These are phyloP conservation scores for Podila epicladia DNA, from an alignment of 192 early-diverging fungal genomes.

Conservation along the genomic window DNA sequence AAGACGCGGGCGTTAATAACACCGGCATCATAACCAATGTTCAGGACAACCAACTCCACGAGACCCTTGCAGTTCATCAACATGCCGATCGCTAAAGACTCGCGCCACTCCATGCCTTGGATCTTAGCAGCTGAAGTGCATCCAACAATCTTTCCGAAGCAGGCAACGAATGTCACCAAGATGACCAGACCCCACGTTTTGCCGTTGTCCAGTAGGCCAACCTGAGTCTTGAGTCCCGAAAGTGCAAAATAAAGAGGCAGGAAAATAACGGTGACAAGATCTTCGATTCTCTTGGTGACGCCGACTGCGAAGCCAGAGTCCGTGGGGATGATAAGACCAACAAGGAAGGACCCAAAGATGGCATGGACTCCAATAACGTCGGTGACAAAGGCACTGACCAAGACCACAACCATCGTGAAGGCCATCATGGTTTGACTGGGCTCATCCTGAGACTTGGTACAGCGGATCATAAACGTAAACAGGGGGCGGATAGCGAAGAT, in stretches of 20 bases:
- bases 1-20: constrained; percentile 76
- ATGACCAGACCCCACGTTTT: constrained; percentile 80
- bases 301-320: constrained; percentile 87
- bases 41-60: constrained; percentile 97
- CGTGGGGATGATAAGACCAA: constrained; percentile 89
- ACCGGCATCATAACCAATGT: constrained; percentile 87
- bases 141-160: constrained; percentile 87
- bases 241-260: constrained; percentile 94
- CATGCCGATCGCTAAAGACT: constrained; percentile 86
- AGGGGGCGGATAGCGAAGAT: constrained; percentile 74
- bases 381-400: constrained; percentile 83
- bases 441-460: constrained; percentile 61
- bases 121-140: constrained; percentile 75
- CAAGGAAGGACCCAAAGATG: constrained; percentile 94
- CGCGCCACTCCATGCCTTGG: constrained; percentile 79
- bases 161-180: constrained; percentile 80
- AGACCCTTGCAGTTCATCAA: constrained; percentile 97
- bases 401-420: constrained; percentile 75
- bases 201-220: constrained; percentile 77
- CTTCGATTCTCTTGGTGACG: constrained; percentile 94
- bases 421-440: constrained; percentile 72
- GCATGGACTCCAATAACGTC: constrained; percentile 89
- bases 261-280: constrained; percentile 86
- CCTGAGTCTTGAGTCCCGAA: constrained; percentile 92
- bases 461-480: constrained; percentile 58